These are phyloP conservation scores for Flagelloscypha sp. DNA, from an alignment of 768 basidiomycete species.

Conservation along the genomic window DNA sequence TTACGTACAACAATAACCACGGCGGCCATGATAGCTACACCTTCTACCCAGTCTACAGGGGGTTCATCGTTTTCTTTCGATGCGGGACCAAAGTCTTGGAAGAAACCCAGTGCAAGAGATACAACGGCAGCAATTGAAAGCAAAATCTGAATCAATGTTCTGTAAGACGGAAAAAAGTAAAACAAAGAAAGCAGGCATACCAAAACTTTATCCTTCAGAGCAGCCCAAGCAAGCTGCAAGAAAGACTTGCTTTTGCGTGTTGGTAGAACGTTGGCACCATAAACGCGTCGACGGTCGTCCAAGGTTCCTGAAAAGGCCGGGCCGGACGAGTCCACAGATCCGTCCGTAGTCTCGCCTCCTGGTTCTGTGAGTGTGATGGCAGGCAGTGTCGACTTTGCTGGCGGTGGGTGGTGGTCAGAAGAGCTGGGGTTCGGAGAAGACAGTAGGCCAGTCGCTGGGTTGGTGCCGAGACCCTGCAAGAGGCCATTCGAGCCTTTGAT, in stretches of 20 bases:
- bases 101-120: constrained; percentile 88
- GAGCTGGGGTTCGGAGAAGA: too few relatives aligned
- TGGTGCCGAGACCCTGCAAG: constrained; percentile 66
- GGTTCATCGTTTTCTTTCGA: constrained; percentile 51
- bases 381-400: constrained; percentile 18
- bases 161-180: constrained; percentile 1
- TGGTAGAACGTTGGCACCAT: constrained; percentile 72
- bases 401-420: constrained; percentile 20
- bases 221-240: constrained; percentile 74
- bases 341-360: constrained; percentile 16
- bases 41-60: constrained; percentile 96
- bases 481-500: constrained; percentile 69
- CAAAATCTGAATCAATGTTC: constrained; percentile 48
- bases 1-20: constrained; percentile 61
- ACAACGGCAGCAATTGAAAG: constrained; percentile 88
- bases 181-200: constrained; percentile 32
- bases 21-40: constrained; percentile 73
- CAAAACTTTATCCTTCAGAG: constrained; percentile 85
- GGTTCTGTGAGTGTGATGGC: constrained; percentile 34
- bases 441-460: constrained; percentile 43
- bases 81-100: constrained; percentile 81
- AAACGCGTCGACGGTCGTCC: constrained; percentile 57
- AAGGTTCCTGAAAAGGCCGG: constrained; percentile 37
- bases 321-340: constrained; percentile 10
- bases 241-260: constrained; percentile 60